phyloP scores from a whole-genome alignment of 495 filamentous ascomycete species.

The Diplogelasinospora grovesii region DNA sequence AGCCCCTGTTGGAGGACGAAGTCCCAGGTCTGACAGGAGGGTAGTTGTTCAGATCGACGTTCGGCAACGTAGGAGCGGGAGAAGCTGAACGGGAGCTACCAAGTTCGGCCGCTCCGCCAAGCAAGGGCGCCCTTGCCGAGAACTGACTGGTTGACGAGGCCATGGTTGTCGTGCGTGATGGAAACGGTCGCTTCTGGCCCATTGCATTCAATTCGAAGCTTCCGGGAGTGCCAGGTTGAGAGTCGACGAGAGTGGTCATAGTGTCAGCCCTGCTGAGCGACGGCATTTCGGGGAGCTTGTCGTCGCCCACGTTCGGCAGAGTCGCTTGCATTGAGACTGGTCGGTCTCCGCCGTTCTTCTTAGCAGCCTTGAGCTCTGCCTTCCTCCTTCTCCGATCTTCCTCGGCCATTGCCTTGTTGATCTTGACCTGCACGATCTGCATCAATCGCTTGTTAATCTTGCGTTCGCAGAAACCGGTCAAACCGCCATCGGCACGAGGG shows the following conservation, averaged over 20 bases:
- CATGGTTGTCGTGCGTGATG: conserved; percentile 31
- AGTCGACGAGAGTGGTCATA: conserved; percentile 56
- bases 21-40: conserved; percentile 31
- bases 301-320: conserved; percentile 44
- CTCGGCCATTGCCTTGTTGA: conserved; percentile 77
- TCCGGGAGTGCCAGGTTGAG: conserved; percentile 45
- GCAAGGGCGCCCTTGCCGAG: conserved; percentile 52
- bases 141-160: conserved; percentile 30
- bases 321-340: conserved; percentile 53
- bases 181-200: conserved; percentile 38
- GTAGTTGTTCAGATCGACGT: conserved; percentile 27
- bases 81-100: conserved; percentile 47
- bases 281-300: conserved; percentile 54
- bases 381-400: conserved; percentile 53
- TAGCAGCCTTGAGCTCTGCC: conserved; percentile 51
- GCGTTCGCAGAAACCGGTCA: conserved; percentile 77
- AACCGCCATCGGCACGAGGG: conserved; percentile 64
- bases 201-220: conserved; percentile 43
- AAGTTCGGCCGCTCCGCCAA: conserved; percentile 52
- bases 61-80: conserved; percentile 36
- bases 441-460: conserved; percentile 79
- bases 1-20: conserved; percentile 31
- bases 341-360: conserved; percentile 45
- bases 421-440: conserved; percentile 71
- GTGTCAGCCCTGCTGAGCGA: conserved; percentile 60